These are phyloP conservation scores for Holtermannia corniformis DNA, from an alignment of 768 basidiomycete species.

Conservation along the genomic window DNA sequence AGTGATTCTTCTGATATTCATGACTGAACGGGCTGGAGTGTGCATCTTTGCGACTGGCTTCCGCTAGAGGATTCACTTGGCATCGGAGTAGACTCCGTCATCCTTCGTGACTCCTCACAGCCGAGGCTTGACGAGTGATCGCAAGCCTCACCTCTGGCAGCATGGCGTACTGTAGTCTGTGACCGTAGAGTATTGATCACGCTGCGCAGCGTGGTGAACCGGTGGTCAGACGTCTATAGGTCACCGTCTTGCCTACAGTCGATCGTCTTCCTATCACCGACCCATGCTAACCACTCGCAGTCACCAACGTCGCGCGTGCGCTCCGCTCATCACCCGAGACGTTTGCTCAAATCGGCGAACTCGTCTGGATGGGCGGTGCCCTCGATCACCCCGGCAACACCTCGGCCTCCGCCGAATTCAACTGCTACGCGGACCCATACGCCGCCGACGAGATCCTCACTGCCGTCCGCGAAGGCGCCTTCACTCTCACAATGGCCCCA, in stretches of 20 bases:
- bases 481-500: constrained; percentile 49
- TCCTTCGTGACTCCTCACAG: too few relatives aligned
- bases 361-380: constrained; percentile 89
- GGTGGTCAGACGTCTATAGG: constrained; percentile 61
- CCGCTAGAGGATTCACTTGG: constrained; percentile 75
- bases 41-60: too few relatives aligned
- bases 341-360: constrained; percentile 51
- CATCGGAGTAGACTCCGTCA: too few relatives aligned
- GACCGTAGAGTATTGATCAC: too few relatives aligned
- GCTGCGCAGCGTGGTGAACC: constrained; percentile 47
- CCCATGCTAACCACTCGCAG: constrained; percentile 58
- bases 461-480: constrained; percentile 46
- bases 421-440: constrained; percentile 69
- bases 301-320: constrained; percentile 68
- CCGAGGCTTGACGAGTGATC: too few relatives aligned
- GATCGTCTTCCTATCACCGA: constrained; percentile 47
- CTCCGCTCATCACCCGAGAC: constrained; percentile 51
- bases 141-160: too few relatives aligned
- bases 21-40: too few relatives aligned
- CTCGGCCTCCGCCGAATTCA: constrained; percentile 72
- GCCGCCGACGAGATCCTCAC: constrained; percentile 60
- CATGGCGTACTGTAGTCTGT: too few relatives aligned
- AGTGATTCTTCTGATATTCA: constrained; percentile 9
- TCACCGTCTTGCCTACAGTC: constrained; percentile 56
- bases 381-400: constrained; percentile 86